Conservation (phyloP, 1,284 basidiomycete genomes). For the Ceratobasidium sp. region DNA sequence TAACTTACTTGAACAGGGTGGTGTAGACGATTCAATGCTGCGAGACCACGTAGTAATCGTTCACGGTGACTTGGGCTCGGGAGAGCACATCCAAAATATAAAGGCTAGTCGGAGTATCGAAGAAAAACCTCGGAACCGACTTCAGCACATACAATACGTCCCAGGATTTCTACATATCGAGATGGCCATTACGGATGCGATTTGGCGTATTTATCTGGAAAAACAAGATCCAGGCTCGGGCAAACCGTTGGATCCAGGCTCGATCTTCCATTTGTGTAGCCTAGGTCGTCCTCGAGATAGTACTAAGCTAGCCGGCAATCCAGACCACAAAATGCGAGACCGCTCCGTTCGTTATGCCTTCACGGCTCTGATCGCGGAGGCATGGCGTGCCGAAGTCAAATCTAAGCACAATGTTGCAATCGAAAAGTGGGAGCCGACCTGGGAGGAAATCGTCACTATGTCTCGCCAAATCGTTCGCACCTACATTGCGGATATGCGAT, state of each 20-base stretch:
- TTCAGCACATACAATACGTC: slow-evolving; percentile 56
- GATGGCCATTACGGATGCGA: slow-evolving; percentile 59
- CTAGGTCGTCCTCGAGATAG: slow-evolving; percentile 54
- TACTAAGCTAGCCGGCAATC: slow-evolving; percentile 53
- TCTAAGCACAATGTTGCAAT: slow-evolving; percentile 27
- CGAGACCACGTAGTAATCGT: slow-evolving; percentile 41
- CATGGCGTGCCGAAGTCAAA: slow-evolving; percentile 50
- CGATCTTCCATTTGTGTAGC: slow-evolving; percentile 4
- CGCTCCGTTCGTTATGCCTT: slow-evolving; percentile 57
- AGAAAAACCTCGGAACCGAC: slow-evolving; percentile 29
- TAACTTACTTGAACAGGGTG: neutral
- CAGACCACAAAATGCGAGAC: slow-evolving; percentile 58
- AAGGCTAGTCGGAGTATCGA: slow-evolving; percentile 52
- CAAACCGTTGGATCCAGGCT: neutral
- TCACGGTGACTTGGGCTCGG: slow-evolving; percentile 54
- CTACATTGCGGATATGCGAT: slow-evolving; percentile 50
- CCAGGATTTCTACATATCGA: slow-evolving; percentile 60
- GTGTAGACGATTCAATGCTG: neutral
- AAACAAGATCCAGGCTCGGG: neutral
- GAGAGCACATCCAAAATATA: slow-evolving; percentile 50
- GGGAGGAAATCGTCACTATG: slow-evolving; percentile 48
- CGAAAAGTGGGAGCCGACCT: slow-evolving; percentile 51
- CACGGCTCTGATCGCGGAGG: slow-evolving; percentile 52
- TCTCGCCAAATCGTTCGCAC: slow-evolving; percentile 49
- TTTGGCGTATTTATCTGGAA: slow-evolving; percentile 55